Evolutionary conservation across 768 basidiomycete genomes (phyloP).

Genomic region (Pleurotus citrinopileatus): DNA sequence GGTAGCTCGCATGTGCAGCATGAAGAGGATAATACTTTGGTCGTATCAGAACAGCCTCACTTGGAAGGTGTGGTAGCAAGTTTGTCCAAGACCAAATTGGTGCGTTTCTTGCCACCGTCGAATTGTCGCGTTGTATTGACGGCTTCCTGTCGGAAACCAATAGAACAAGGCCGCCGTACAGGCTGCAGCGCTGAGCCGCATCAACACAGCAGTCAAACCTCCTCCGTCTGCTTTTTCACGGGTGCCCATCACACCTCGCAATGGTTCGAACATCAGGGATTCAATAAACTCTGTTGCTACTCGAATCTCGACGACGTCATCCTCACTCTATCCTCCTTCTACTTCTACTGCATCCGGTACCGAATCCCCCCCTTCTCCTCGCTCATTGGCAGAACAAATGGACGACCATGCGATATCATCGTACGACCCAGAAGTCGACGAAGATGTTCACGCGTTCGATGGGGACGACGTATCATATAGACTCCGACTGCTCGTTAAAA

Average conservation of each 20-base stretch:
- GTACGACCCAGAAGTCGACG: constrained; percentile 44
- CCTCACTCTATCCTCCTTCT: constrained; percentile 76
- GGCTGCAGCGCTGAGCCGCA: constrained; percentile 17
- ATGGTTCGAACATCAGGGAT: constrained; percentile 30
- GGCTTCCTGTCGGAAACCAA: constrained; percentile 7
- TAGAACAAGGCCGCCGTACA: constrained; percentile 33
- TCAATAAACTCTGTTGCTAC: constrained; percentile 58
- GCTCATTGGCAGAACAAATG: constrained; percentile 44
- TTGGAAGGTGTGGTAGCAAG: background rate
- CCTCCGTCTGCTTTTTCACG: constrained; percentile 48
- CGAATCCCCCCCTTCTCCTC: constrained; percentile 64
- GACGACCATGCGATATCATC: constrained; percentile 44
- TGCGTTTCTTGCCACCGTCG: constrained; percentile 23
- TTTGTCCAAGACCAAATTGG: constrained; percentile 31
- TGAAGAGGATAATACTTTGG: constrained; percentile 7
- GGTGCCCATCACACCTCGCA: constrained; percentile 37
- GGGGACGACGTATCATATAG: constrained; percentile 85
- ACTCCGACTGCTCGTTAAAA: constrained; percentile 78
- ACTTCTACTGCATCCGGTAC: constrained; percentile 62
- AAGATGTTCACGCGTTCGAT: constrained; percentile 48
- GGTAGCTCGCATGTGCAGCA: constrained; percentile 8
- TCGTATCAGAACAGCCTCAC: constrained; percentile 2
- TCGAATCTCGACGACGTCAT: constrained; percentile 64
- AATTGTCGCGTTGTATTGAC: background rate
- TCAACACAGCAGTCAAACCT: constrained; percentile 21